Base-by-base conservation (phyloP, 2,329 filamentous ascomycete genomes). In the Venturia pyrina region DNA sequence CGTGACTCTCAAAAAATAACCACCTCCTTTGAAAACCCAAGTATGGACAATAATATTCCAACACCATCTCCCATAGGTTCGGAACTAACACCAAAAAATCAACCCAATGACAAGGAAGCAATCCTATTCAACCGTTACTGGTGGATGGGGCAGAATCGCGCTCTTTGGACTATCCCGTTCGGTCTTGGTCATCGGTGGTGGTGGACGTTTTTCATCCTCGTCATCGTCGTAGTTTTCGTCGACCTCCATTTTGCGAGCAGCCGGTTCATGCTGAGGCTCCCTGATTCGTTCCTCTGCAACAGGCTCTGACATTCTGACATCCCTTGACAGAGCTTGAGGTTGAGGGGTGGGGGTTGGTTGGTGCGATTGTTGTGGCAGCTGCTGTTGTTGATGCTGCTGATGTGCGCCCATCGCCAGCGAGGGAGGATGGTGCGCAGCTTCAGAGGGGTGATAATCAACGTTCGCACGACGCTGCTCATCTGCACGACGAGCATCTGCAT, bases 201-300 rank as follows among this genome's bases (percentile, higher is more conserved):
- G 34, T 2, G 63, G 63, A 8, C 65, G 59, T 75, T 86, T 86
- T 50, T 95, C 89, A 67, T 97, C 93, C 70, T 96, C 93, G 5
- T 86, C 91, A 72, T 98, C 93, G 75, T 98, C 93, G 72, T 99
- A 98, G 75, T 98, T 90, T 75, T 99, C 95, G 70, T 99, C 93
- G 24, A 98, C 90, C 7, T 98, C 93, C 86, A 99, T 96, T 77
- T 96, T 96, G 28, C 95, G 85, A 24, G 92, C 91, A 43, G 95
- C 92, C 64, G 92, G 90, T 78, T 98, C 93, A 66, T 87, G 87
- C 24, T 41, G 37, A 28, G 40, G 24, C 64, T 78, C 76, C 66
- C 78, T 74, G 10, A 75, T 74, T 44, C 77, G 76, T 69, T 80
- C 79, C 78, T 98, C 93, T 66, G 87, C 87, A 24, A 61, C 53